Evolutionary conservation across 1,139 yeast genomes (phyloP).

Genomic region (Diutina scorzettiae): DNA sequence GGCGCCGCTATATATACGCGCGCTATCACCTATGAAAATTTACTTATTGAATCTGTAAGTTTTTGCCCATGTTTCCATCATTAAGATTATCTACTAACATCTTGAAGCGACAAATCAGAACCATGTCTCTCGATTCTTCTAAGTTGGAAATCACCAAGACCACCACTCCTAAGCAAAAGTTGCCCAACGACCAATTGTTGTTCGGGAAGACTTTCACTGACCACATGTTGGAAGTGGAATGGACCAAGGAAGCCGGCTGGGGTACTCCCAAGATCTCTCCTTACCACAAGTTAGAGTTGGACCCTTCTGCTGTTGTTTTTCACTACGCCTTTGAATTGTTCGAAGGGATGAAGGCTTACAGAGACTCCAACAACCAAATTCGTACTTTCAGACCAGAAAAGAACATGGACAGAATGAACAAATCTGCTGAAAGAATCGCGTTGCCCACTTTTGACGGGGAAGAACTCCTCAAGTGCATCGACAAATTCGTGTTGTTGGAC

Average conservation of each 20-base stretch:
- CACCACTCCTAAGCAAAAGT: constrained; percentile 46
- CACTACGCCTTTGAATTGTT: constrained; percentile 93
- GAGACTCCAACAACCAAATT: constrained; percentile 52
- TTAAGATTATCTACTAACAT: too few relatives aligned
- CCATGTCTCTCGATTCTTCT: constrained; percentile 31
- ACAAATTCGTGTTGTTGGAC: constrained; percentile 64
- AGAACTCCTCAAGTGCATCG: constrained; percentile 62
- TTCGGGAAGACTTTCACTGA: constrained; percentile 85
- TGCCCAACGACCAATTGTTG: constrained; percentile 64
- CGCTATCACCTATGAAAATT: too few relatives aligned
- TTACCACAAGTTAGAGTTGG: constrained; percentile 60
- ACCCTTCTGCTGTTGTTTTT: constrained; percentile 81
- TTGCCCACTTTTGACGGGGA: constrained; percentile 76
- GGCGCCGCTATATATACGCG: too few relatives aligned
- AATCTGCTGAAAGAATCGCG: constrained; percentile 76
- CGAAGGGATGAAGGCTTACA: constrained; percentile 94
- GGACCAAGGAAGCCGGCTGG: constrained; percentile 79
- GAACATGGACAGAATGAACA: constrained; percentile 87
- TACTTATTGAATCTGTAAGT: too few relatives aligned
- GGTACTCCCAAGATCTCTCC: constrained; percentile 75
- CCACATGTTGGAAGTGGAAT: constrained; percentile 82
- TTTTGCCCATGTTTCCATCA: too few relatives aligned
- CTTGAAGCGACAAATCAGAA: not conserved
- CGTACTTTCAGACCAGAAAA: constrained; percentile 83
- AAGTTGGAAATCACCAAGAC: constrained; percentile 50